These are phyloP conservation scores for Leishmania braziliensis DNA, from an alignment of 208 protist genomes.

Conservation along the genomic window DNA sequence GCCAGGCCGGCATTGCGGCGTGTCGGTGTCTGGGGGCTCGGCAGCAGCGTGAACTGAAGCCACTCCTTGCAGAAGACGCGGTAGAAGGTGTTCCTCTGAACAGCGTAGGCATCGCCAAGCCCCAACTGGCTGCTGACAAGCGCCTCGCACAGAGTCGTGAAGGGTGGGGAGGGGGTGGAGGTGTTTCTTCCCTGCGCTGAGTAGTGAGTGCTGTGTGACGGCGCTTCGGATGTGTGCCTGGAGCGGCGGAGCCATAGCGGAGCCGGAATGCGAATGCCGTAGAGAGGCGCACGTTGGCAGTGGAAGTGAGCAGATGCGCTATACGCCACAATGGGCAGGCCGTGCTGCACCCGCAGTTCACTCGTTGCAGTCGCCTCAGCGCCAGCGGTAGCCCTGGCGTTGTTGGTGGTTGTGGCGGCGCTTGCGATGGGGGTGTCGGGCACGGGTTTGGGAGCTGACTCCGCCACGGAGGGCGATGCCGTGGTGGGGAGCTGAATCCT, in stretches of 20 bases:
- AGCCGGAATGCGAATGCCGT: conserved; percentile 24
- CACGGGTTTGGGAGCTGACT: not conserved
- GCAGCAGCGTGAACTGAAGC: conserved; percentile 22
- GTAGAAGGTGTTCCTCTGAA: conserved; percentile 7
- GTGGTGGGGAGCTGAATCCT: not conserved
- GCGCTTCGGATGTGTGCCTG: not conserved
- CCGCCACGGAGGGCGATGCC: not conserved
- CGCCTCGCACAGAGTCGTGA: conserved; percentile 28
- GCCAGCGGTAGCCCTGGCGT: too few relatives aligned
- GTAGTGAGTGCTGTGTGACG: not conserved
- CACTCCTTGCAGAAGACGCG: conserved; percentile 29
- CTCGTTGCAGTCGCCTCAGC: not conserved
- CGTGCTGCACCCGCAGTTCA: not conserved
- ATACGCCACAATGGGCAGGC: conserved; percentile 28
- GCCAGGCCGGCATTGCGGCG: not conserved
- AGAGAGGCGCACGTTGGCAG: conserved; percentile 39
- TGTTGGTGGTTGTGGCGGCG: not conserved
- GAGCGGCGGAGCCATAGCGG: conserved; percentile 23
- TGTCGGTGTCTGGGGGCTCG: not conserved
- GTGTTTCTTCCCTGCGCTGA: not conserved
- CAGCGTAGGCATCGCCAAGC: conserved; percentile 13
- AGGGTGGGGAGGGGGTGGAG: not conserved
- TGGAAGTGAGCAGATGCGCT: conserved; percentile 31
- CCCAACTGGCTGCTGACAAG: conserved; percentile 17
- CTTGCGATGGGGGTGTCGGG: not conserved